Conservation (phyloP, 129 eudicot genomes). For the Flaveria bidentis region DNA sequence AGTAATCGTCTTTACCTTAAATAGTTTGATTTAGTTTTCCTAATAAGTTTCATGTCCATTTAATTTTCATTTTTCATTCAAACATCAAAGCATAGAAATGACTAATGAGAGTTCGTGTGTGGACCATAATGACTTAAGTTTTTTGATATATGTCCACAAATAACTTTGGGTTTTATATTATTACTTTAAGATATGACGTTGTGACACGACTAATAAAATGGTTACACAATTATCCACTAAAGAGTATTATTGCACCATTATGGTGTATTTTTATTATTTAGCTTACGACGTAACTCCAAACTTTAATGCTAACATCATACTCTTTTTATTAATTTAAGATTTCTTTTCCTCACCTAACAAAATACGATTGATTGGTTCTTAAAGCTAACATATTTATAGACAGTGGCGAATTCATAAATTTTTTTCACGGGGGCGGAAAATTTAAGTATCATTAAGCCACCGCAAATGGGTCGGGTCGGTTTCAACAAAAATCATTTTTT, state of each 20-base stretch:
- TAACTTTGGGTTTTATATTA: conserved; percentile 5
- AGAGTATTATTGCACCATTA: conserved; percentile 32
- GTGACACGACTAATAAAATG: conserved; percentile 22
- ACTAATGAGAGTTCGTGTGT: conserved; percentile 6
- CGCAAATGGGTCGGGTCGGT: no score
- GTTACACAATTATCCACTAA: conserved; percentile 32
- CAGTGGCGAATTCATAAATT: no score
- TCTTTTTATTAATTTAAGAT: not conserved
- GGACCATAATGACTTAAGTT: not conserved
- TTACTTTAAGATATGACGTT: conserved; percentile 23
- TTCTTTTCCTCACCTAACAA: conserved; percentile 21
- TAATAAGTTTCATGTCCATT: not conserved
- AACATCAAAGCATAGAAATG: not conserved
- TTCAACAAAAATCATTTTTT: no score
- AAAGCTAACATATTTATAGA: not conserved
- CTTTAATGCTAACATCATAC: conserved; percentile 20
- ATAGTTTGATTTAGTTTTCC: not conserved
- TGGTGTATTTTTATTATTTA: not conserved
- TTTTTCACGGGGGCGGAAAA: no score
- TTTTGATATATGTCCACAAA: conserved; percentile 1
- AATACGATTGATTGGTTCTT: conserved; percentile 1
- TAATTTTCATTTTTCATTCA: not conserved
- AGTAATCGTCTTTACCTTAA: not conserved
- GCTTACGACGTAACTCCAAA: conserved; percentile 4
- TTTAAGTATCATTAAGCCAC: no score